These are phyloP conservation scores for Auricularia sp. DNA, from an alignment of 768 basidiomycete species.

Conservation along the genomic window DNA sequence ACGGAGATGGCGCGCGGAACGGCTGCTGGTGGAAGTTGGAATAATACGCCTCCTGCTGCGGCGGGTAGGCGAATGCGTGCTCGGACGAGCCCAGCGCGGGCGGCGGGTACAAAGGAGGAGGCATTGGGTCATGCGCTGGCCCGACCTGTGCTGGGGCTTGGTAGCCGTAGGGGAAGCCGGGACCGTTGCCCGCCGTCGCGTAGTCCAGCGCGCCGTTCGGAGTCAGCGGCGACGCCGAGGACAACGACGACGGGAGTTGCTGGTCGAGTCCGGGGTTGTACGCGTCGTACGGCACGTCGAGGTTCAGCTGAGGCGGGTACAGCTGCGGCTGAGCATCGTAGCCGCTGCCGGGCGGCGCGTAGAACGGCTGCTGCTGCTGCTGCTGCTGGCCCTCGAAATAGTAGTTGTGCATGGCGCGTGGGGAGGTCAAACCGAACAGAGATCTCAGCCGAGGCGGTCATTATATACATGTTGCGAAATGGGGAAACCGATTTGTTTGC, in stretches of 20 bases:
- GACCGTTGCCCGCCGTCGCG: background rate
- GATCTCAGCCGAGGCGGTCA: background rate
- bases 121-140: background rate
- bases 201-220: background rate
- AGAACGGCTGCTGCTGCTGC: background rate
- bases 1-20: background rate
- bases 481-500: background rate
- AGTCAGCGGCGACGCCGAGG: background rate
- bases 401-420: background rate
- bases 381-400: background rate
- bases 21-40: background rate
- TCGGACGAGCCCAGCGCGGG: background rate
- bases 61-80: background rate
- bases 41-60: background rate
- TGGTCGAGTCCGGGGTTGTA: background rate
- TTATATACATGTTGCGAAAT: background rate
- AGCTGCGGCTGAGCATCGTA: background rate
- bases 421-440: background rate
- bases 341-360: background rate
- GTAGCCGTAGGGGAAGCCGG: background rate
- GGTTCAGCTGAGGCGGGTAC: background rate
- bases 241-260: background rate
- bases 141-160: background rate
- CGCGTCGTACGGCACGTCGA: background rate
- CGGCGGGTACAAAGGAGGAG: background rate